Evolutionary conservation across 805 yeast genomes (phyloP).

Genomic region (Candida pini): DNA sequence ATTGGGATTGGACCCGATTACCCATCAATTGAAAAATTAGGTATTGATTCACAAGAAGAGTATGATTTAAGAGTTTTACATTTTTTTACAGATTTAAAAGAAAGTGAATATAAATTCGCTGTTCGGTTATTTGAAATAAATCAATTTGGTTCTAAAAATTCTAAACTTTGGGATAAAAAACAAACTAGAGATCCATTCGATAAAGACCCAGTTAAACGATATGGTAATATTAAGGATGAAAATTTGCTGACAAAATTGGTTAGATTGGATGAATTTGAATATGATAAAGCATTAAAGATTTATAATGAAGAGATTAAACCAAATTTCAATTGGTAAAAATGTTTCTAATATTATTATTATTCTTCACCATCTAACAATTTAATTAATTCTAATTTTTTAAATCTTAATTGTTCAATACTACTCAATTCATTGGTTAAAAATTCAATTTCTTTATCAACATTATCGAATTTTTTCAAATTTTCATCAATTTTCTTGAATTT

Average conservation of each 20-base stretch:
- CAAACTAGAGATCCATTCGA: conserved; percentile 49
- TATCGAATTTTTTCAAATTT: conserved; percentile 38
- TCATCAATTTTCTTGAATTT: conserved; percentile 31
- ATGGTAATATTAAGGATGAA: conserved; percentile 8
- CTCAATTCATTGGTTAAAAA: conserved; percentile 56
- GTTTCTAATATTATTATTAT: conserved; percentile 3
- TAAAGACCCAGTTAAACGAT: conserved; percentile 9
- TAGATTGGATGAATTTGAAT: conserved; percentile 28
- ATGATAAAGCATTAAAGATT: conserved; percentile 14
- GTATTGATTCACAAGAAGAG: conserved; percentile 5
- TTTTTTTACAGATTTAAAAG: conserved; percentile 43
- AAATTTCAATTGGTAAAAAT: conserved; percentile 17
- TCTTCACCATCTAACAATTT: conserved; percentile 40
- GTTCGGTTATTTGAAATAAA: conserved; percentile 47
- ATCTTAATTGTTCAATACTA: conserved; percentile 53
- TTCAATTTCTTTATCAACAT: conserved; percentile 71
- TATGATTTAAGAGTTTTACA: conserved; percentile 18
- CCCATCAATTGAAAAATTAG: conserved; percentile 9
- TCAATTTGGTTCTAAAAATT: conserved; percentile 48
- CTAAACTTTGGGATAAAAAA: conserved; percentile 42
- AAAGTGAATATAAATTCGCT: conserved; percentile 50
- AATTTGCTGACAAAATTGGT: conserved; percentile 12
- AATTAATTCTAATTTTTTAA: conserved; percentile 55
- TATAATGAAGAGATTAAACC: conserved; percentile 17
- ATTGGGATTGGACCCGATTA: conserved; percentile 57